Evolutionary conservation across 768 basidiomycete species (phyloP), one percentile per base, ranked within the genome.

Genomic region (Tricholomella constricta): DNA sequence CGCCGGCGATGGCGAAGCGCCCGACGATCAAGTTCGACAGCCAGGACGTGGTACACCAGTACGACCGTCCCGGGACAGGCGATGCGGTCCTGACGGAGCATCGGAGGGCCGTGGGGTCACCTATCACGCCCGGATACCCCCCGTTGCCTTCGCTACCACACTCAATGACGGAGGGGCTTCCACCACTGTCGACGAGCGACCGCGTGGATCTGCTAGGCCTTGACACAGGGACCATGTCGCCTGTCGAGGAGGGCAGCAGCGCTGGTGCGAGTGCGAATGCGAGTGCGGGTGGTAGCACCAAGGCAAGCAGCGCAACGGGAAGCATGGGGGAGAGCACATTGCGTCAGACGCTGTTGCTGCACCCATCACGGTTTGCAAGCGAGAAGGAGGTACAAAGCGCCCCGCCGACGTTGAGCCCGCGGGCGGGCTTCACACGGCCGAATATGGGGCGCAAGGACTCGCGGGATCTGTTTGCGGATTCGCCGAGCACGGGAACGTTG

Each of bases 11-110:
- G 23, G 68, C 62, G 20, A 79, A 79, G 64, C 71, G 71, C 22
- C 80, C 83, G 46, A 81, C 85, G 34, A 85, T 94, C 79, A 92
- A 91, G 65, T 94, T 93, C 59, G 88, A 81, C 37, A 75, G 75
- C 26, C 75, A 87, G 62, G 89, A 91, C 52, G 62, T 91, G 11
- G 82, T 91, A 37, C 89, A 93, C 65, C 82, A 83, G 50, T 93
- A 93, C 64, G 80, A 78, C 12, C 74, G 79, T 4, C 78, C 84
- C 11, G 84, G 85, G 6, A 74, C 70, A 15, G 78, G 78, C 6
- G 71, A 72, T 20, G 67, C 74, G 22, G 60, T 71, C 41, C 74
- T 78, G 27, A 75, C 68, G 22, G 78, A 80, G 51, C 79, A 76
- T 51, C 72, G 81, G 17, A 68, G 69, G 17, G 75, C 78, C 1